These are phyloP conservation scores for Scutellaria galericulata DNA, from an alignment of 257 asterid species.

Conservation along the genomic window DNA sequence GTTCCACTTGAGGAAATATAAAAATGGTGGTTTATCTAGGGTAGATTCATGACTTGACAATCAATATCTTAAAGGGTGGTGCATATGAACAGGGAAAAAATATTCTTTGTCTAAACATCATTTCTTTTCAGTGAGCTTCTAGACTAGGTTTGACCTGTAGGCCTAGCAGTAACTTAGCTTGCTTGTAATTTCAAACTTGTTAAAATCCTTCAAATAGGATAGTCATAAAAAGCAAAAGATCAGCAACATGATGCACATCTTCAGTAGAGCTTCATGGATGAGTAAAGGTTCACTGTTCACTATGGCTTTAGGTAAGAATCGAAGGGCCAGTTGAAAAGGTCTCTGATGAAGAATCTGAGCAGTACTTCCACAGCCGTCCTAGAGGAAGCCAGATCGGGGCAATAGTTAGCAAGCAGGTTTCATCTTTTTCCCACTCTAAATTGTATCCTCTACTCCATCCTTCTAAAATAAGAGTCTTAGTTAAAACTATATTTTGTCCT, in stretches of 20 bases:
- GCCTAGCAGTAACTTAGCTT: not conserved
- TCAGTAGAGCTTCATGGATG: conserved; percentile 19
- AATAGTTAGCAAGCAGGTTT: conserved; percentile 83
- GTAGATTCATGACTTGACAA: not conserved
- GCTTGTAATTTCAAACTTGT: not conserved
- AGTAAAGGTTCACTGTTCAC: not conserved
- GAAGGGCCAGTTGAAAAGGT: conserved; percentile 79
- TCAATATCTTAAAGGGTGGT: not conserved
- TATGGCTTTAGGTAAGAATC: conserved; percentile 66
- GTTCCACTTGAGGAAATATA: conserved; percentile 15
- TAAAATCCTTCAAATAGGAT: conserved; percentile 12
- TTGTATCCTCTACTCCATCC: conserved; percentile 12
- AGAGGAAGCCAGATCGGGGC: conserved; percentile 85
- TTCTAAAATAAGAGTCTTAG: no score
- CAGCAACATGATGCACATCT: conserved; percentile 23
- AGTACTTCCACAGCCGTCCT: conserved; percentile 78
- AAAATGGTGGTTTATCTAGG: conserved; percentile 23
- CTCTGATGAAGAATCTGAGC: conserved; percentile 77
- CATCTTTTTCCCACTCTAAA: conserved; percentile 12
- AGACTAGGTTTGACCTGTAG: conserved; percentile 18
- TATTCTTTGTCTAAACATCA: conserved; percentile 6
- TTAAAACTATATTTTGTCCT: no score
- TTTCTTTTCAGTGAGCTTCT: conserved; percentile 12
- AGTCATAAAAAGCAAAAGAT: conserved; percentile 13
- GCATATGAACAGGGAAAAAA: not conserved